phyloP scores from a whole-genome alignment of 257 asterid genomes.

The Catharanthus roseus region DNA sequence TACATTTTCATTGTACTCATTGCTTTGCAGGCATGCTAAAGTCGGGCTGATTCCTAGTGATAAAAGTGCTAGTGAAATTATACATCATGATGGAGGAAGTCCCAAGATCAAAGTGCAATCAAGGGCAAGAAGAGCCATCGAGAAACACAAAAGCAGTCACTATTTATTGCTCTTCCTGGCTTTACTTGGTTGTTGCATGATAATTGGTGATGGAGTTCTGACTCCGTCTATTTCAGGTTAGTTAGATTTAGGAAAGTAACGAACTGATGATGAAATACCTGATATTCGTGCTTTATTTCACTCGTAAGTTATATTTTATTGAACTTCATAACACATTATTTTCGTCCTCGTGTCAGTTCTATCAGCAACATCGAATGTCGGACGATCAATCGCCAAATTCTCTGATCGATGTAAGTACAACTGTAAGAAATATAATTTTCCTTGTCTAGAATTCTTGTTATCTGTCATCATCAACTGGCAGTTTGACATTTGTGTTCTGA shows the following conservation, averaged over 20 bases:
- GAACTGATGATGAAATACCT: neutral
- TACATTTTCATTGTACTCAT: constrained; percentile 78
- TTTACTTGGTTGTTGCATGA: constrained; percentile 89
- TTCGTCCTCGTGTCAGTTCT: constrained; percentile 44
- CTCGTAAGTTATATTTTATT: neutral
- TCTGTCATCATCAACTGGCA: neutral
- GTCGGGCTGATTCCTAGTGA: constrained; percentile 81
- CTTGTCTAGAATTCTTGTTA: neutral
- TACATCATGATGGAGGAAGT: constrained; percentile 43
- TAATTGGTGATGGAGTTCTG: constrained; percentile 73
- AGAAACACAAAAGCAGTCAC: constrained; percentile 63
- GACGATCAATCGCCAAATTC: constrained; percentile 67
- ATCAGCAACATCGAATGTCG: constrained; percentile 70
- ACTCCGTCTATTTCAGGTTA: constrained; percentile 93
- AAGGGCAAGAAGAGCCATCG: constrained; percentile 63
- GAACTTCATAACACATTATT: constrained; percentile 1
- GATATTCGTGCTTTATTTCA: neutral
- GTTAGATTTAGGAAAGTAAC: constrained; percentile 10
- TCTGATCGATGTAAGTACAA: constrained; percentile 49
- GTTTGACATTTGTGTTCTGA: constrained; percentile 20
- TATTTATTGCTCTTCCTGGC: constrained; percentile 67
- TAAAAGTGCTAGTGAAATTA: constrained; percentile 37
- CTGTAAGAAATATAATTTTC: neutral
- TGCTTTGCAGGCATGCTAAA: constrained; percentile 75
- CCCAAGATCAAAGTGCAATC: constrained; percentile 41